These are phyloP conservation scores for Achlya hypogyna DNA, from an alignment of 352 stramenopile genomes.

Conservation along the genomic window DNA sequence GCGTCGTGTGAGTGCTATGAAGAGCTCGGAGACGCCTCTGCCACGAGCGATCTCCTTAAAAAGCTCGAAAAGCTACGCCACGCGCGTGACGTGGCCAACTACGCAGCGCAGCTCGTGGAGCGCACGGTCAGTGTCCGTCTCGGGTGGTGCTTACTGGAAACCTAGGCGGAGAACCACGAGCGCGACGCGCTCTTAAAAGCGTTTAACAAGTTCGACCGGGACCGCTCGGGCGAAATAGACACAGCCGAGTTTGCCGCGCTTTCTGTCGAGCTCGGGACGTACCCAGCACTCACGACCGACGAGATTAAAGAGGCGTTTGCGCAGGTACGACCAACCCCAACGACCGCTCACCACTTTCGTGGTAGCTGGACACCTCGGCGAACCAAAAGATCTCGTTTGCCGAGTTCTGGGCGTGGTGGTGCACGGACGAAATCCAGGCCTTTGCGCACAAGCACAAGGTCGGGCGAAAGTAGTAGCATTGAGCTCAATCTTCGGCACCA, in stretches of 20 bases:
- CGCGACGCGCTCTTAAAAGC: conserved; percentile 11
- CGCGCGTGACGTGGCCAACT: background rate
- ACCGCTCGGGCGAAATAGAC: conserved; percentile 14
- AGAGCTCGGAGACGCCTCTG: background rate
- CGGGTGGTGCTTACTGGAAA: background rate
- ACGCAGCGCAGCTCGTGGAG: background rate
- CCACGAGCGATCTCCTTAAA: background rate
- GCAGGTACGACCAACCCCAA: background rate
- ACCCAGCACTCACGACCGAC: background rate
- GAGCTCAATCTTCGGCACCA: no score
- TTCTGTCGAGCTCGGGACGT: conserved; percentile 8
- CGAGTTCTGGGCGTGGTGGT: conserved; percentile 17
- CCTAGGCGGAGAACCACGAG: conserved; percentile 9
- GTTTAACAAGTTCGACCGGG: conserved; percentile 9
- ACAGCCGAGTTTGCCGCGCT: conserved; percentile 3
- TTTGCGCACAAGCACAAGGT: conserved; percentile 5
- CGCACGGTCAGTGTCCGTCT: background rate
- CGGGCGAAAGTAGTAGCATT: no score
- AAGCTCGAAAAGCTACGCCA: background rate
- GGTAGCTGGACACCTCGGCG: conserved; percentile 6
- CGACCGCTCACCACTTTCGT: background rate
- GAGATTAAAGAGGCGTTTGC: conserved; percentile 12
- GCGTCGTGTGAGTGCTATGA: background rate
- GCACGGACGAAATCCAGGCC: conserved; percentile 13
- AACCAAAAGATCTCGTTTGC: conserved; percentile 16